Conservation (phyloP, 2,329 filamentous ascomycete species). For the Trichoderma pleuroti region DNA sequence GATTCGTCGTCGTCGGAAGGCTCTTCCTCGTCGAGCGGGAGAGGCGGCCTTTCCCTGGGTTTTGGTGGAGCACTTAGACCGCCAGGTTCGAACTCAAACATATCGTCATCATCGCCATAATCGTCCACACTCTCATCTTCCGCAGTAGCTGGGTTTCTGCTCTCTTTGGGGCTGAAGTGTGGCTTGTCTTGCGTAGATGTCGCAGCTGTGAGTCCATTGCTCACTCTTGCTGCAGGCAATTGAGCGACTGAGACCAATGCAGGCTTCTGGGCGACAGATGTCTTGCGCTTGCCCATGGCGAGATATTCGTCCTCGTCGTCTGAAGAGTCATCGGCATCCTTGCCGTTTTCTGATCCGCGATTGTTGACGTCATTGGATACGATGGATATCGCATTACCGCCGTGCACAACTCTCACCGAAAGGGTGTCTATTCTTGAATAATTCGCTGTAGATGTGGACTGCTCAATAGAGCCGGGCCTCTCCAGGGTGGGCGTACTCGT, state of each 20-base stretch:
- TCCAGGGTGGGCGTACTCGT: background rate
- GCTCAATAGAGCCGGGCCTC: background rate
- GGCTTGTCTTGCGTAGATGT: background rate
- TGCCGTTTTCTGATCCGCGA: slow-evolving; percentile 13
- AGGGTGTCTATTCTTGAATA: background rate
- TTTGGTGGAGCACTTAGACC: slow-evolving; percentile 32
- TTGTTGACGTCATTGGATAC: background rate
- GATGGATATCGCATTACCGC: background rate
- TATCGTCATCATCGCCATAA: slow-evolving; percentile 33
- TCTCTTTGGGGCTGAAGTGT: background rate
- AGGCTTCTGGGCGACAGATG: slow-evolving; percentile 22
- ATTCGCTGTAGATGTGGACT: background rate
- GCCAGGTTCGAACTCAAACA: slow-evolving; percentile 46
- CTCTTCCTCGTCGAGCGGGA: slow-evolving; percentile 38
- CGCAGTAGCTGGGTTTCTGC: background rate
- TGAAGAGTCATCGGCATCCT: slow-evolving; percentile 34
- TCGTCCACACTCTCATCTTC: slow-evolving; percentile 16
- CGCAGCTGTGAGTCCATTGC: background rate
- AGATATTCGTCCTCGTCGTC: slow-evolving; percentile 38
- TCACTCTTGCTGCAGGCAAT: background rate
- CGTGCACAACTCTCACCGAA: background rate
- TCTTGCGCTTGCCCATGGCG: slow-evolving; percentile 38
- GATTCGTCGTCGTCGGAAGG: slow-evolving; percentile 29
- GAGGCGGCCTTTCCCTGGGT: slow-evolving; percentile 25
- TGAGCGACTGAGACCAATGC: background rate